Conservation (phyloP, 2,329 filamentous ascomycete species). For the Xylaria sp. region DNA sequence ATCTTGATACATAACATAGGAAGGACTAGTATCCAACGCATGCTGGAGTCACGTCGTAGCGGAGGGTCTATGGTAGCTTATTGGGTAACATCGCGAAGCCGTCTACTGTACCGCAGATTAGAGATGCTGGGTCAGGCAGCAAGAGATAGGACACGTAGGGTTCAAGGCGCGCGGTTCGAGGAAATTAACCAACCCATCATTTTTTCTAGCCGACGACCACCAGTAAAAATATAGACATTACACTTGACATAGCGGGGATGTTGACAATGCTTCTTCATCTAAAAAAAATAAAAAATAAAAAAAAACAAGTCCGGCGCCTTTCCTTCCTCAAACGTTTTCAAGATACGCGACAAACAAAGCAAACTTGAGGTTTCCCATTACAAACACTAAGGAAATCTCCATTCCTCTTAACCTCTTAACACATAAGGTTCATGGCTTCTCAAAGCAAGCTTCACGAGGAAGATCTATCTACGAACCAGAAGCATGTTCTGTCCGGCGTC, state of each 20-base stretch:
- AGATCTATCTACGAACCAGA: slow-evolving; percentile 11
- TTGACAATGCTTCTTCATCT: neutral
- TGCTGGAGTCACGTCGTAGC: neutral
- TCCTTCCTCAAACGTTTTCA: neutral
- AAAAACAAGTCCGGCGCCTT: neutral
- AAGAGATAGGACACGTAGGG: slow-evolving; percentile 4
- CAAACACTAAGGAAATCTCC: neutral
- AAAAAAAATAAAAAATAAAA: neutral
- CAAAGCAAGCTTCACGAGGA: neutral
- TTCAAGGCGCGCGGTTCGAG: neutral
- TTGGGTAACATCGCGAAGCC: slow-evolving; percentile 8
- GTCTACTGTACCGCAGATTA: neutral
- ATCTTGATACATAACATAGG: neutral
- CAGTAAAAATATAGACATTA: neutral
- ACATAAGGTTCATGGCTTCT: neutral
- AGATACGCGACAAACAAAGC: neutral
- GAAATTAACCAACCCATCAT: slow-evolving; percentile 4
- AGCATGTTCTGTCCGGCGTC: slow-evolving; percentile 2
- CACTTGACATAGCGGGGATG: neutral
- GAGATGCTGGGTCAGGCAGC: slow-evolving; percentile 23
- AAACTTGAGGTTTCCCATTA: neutral
- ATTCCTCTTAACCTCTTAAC: neutral
- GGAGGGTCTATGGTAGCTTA: neutral
- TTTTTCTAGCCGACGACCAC: slow-evolving; percentile 12
- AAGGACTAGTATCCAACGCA: neutral